phyloP scores from a whole-genome alignment of 495 filamentous ascomycete genomes.

The Neurospora sp. region DNA sequence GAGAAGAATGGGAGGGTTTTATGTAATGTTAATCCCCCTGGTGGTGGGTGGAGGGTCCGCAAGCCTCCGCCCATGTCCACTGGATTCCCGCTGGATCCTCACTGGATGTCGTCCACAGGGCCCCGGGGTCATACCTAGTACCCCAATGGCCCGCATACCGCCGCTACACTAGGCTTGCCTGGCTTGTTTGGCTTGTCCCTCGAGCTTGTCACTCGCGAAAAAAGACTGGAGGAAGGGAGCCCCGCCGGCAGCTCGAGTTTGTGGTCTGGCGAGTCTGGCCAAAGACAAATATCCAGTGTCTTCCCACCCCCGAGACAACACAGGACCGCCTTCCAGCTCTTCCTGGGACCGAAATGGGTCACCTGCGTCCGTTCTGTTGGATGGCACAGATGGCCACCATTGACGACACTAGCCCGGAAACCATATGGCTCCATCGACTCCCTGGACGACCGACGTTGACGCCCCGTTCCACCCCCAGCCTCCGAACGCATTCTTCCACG shows the following conservation, averaged over 20 bases:
- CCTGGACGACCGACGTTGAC: not conserved
- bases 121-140: not conserved
- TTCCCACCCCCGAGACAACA: not conserved
- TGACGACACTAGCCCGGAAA: not conserved
- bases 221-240: not conserved
- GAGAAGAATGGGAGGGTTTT: constrained; percentile 40
- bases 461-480: not conserved
- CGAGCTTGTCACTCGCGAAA: not conserved
- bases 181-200: not conserved
- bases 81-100: not conserved
- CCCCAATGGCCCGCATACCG: not conserved
- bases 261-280: not conserved
- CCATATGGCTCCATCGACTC: not conserved
- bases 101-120: not conserved
- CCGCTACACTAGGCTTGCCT: not conserved
- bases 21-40: constrained; percentile 43
- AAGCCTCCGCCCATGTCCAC: constrained; percentile 12
- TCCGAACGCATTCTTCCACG: not conserved
- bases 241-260: not conserved
- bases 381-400: not conserved
- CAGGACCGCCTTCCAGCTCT: not conserved
- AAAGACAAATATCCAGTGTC: not conserved
- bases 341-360: not conserved
- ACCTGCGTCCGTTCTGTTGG: not conserved
- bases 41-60: constrained; percentile 24